These are phyloP conservation scores for Pulveroboletus sp. DNA, from an alignment of 768 basidiomycete genomes.

Conservation along the genomic window DNA sequence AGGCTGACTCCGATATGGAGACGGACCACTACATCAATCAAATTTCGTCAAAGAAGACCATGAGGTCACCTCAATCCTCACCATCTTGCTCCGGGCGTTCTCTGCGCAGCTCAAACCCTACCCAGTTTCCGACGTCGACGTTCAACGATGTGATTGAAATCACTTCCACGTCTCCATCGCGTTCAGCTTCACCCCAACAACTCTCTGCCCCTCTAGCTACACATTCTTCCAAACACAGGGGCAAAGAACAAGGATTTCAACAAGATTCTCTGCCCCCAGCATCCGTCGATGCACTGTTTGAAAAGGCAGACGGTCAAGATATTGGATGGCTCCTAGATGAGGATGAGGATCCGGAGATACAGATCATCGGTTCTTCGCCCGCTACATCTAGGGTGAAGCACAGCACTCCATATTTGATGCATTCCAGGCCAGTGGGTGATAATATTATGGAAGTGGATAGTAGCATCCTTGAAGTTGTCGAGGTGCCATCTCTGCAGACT, in stretches of 20 bases:
- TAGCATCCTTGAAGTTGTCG: constrained; percentile 16
- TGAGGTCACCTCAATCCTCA: constrained; percentile 6
- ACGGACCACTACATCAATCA: constrained; percentile 36
- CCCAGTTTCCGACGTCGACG: constrained; percentile 23
- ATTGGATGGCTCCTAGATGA: constrained; percentile 69
- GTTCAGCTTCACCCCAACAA: constrained; percentile 14
- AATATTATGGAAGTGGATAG: constrained; percentile 13
- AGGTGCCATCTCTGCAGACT: constrained; percentile 16
- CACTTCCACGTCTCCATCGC: constrained; percentile 28
- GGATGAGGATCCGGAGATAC: constrained; percentile 53
- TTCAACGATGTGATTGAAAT: constrained; percentile 30
- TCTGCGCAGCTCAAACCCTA: not conserved
- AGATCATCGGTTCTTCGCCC: constrained; percentile 53
- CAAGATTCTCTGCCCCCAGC: not conserved
- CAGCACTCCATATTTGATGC: not conserved
- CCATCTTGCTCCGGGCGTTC: constrained; percentile 16
- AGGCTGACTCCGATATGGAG: constrained; percentile 49
- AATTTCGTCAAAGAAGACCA: constrained; percentile 1
- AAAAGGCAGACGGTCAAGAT: constrained; percentile 29
- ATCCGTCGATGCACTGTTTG: not conserved
- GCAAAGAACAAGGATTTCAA: constrained; percentile 10
- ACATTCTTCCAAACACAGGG: constrained; percentile 2
- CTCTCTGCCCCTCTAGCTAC: not conserved
- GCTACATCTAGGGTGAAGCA: constrained; percentile 10
- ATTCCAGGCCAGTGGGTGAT: constrained; percentile 19